Percentiles rank a stretch among this genome's conserved stretches.
These are phyloP conservation scores for Alectoria sarmentosa DNA, from an alignment of 495 filamentous ascomycete genomes.

Conservation along the genomic window DNA sequence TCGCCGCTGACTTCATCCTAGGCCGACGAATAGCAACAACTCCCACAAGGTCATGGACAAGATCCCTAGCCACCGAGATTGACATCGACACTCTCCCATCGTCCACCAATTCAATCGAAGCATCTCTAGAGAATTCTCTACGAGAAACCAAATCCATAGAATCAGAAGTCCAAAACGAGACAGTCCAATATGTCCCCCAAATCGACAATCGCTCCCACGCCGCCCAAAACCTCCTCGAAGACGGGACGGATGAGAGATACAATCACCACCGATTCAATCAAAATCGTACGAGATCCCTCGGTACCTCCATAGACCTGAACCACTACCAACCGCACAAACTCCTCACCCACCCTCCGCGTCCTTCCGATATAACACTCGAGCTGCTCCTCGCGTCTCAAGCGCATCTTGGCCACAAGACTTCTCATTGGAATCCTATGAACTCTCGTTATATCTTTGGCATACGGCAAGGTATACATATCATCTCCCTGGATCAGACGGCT, in stretches of 20 bases:
- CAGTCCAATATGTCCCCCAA: constrained; percentile 18
- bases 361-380: constrained; percentile 80
- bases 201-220: constrained; percentile 23
- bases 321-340: constrained; percentile 63
- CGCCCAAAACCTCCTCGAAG: constrained; percentile 13
- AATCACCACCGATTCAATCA: constrained; percentile 11
- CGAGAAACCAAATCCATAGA: constrained; percentile 25
- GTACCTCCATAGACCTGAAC: constrained; percentile 40
- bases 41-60: constrained; percentile 18
- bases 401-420: constrained; percentile 87
- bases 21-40: constrained; percentile 6
- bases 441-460: constrained; percentile 92
- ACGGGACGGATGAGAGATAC: constrained; percentile 17
- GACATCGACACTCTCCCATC: constrained; percentile 10
- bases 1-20: constrained; percentile 2
- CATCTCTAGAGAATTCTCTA: constrained; percentile 20
- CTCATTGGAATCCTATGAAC: constrained; percentile 93
- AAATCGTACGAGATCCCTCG: constrained; percentile 37
- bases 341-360: constrained; percentile 62
- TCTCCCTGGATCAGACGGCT: constrained; percentile 79
- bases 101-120: constrained; percentile 18
- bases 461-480: constrained; percentile 85
- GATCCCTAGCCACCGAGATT: constrained; percentile 21
- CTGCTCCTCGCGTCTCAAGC: constrained; percentile 83
- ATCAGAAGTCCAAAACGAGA: constrained; percentile 18